Percentiles rank a stretch among this genome's conserved stretches.
Evolutionary conservation across 2,329 filamentous ascomycete genomes (phyloP).

Genomic region (Aspergillus melleus): DNA sequence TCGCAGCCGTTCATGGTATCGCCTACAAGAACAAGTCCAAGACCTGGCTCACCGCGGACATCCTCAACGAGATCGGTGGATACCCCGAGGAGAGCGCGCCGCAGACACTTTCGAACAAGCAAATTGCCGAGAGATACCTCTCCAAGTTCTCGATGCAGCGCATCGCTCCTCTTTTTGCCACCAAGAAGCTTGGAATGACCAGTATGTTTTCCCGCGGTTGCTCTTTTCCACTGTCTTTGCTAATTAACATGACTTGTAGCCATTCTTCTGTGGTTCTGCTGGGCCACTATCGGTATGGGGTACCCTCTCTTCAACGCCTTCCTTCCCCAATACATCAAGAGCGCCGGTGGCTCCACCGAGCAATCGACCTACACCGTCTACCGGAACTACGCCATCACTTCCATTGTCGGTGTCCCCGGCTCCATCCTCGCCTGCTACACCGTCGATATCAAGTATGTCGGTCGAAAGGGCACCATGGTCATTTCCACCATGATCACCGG

Average conservation of each 20-base stretch:
- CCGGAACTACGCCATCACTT: conserved; percentile 80
- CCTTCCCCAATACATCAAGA: conserved; percentile 79
- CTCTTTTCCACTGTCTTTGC: conserved; percentile 50
- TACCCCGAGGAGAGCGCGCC: conserved; percentile 44
- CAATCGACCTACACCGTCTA: conserved; percentile 54
- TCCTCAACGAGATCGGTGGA: conserved; percentile 57
- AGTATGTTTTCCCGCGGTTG: conserved; percentile 48
- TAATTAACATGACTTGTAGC: conserved; percentile 30
- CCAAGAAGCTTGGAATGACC: conserved; percentile 48
- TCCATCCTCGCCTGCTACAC: conserved; percentile 72
- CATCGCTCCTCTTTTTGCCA: conserved; percentile 63
- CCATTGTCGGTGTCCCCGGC: conserved; percentile 73
- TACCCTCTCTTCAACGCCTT: conserved; percentile 90
- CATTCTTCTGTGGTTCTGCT: conserved; percentile 70
- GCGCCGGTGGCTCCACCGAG: conserved; percentile 46
- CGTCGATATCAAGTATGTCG: conserved; percentile 67
- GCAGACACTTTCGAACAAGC: conserved; percentile 41
- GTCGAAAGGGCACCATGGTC: conserved; percentile 59
- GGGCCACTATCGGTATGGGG: conserved; percentile 80
- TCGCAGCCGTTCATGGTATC: conserved; percentile 76
- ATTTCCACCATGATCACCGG: conserved; percentile 53
- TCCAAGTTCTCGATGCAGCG: conserved; percentile 67
- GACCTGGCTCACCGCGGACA: conserved; percentile 75
- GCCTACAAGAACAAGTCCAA: conserved; percentile 67
- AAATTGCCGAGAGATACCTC: conserved; percentile 61